These are phyloP conservation scores for Naumovozyma dairenensis DNA, from an alignment of 805 yeast genomes.

Conservation along the genomic window DNA sequence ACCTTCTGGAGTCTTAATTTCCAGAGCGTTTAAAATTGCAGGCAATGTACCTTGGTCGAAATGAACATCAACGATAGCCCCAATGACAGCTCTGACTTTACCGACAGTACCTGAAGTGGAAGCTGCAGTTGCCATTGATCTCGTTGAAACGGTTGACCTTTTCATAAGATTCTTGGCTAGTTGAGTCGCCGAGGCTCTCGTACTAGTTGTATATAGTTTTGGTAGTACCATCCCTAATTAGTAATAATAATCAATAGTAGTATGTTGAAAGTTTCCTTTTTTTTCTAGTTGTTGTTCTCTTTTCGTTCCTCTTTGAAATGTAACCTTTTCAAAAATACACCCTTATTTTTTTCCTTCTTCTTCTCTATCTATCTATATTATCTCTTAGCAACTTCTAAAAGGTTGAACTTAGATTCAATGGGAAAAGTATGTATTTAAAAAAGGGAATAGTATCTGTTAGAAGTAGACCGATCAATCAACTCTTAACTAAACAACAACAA, in stretches of 20 bases:
- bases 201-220: constrained; percentile 59
- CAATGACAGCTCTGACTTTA: constrained; percentile 93
- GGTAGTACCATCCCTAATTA: constrained; percentile 37
- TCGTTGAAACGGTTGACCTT: constrained; percentile 1
- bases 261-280: not conserved
- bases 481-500: no score
- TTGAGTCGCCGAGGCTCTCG: constrained; percentile 39
- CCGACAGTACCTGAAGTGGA: constrained; percentile 53
- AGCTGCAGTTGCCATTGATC: constrained; percentile 34
- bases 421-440: no score
- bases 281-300: no score
- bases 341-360: not conserved
- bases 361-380: not conserved
- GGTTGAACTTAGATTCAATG: no score
- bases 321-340: no score
- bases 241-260: constrained; percentile 1
- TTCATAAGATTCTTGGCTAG: constrained; percentile 1
- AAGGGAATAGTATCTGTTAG: no score
- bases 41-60: constrained; percentile 96
- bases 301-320: not conserved
- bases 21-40: constrained; percentile 93
- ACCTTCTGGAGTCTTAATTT: constrained; percentile 70
- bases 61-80: constrained; percentile 99
- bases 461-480: no score
- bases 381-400: no score